Conservation (phyloP, 371 early-diverging fungal genomes). For the Amoeboaphelidium protococcarum region DNA sequence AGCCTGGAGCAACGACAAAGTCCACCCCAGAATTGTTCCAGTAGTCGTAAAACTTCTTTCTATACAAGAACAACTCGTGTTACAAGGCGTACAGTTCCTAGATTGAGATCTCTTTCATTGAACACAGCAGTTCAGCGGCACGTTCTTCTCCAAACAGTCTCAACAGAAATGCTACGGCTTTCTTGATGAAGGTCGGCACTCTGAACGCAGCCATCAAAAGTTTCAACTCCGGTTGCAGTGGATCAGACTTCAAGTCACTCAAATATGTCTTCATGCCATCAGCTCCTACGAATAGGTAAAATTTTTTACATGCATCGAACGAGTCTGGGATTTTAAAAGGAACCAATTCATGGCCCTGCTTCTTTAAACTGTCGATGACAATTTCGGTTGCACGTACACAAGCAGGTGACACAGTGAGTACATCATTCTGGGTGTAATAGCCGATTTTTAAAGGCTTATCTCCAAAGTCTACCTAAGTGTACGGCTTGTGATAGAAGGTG, state of each 20-base stretch:
- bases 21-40: background rate
- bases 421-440: background rate
- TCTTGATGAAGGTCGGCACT: background rate
- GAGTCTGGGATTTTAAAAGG: background rate
- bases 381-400: background rate
- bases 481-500: background rate
- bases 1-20: background rate
- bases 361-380: background rate
- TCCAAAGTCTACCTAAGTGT: background rate
- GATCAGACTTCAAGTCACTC: background rate
- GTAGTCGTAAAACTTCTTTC: background rate
- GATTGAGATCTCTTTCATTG: background rate
- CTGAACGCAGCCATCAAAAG: background rate
- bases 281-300: background rate
- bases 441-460: background rate
- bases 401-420: background rate
- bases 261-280: background rate
- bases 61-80: background rate
- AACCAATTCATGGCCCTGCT: background rate
- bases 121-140: background rate
- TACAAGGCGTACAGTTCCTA: background rate
- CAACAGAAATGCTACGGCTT: background rate
- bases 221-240: background rate
- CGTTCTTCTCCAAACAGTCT: background rate
- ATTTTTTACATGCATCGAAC: background rate